Conservation (phyloP, 768 basidiomycete genomes). For the Termitomyces sp. region DNA sequence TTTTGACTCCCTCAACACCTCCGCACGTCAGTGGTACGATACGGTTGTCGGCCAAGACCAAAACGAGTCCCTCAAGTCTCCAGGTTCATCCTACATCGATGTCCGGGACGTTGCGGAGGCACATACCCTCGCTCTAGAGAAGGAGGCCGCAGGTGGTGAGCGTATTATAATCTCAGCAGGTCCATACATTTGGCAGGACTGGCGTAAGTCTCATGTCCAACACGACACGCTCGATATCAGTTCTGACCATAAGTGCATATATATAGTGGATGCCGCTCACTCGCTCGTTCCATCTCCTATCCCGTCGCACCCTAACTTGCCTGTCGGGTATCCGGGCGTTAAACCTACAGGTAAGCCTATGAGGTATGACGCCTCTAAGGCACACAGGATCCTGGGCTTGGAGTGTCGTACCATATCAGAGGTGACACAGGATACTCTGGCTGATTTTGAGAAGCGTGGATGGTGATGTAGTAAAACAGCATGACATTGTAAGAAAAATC, state of each 20-base stretch:
- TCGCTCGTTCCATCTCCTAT: constrained; percentile 23
- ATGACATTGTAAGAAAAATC: background rate
- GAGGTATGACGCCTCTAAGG: constrained; percentile 30
- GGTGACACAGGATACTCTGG: constrained; percentile 32
- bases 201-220: constrained; percentile 14
- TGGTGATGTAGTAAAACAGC: constrained; percentile 22
- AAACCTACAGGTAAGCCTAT: constrained; percentile 17
- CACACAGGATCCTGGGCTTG: constrained; percentile 32
- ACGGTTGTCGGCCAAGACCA: constrained; percentile 19
- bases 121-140: constrained; percentile 43
- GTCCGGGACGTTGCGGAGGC: constrained; percentile 46
- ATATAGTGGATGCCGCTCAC: constrained; percentile 32
- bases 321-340: constrained; percentile 28
- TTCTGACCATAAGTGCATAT: background rate
- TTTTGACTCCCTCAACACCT: constrained; percentile 28
- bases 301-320: constrained; percentile 19
- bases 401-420: constrained; percentile 34
- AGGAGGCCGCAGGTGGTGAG: constrained; percentile 42
- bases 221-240: too few species aligned
- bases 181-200: constrained; percentile 21
- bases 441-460: constrained; percentile 36
- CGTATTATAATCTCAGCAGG: constrained; percentile 40
- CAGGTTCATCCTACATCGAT: constrained; percentile 28
- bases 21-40: constrained; percentile 26
- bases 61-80: constrained; percentile 13